Conservation (phyloP, 768 basidiomycete species). For the Dentipellis fragilis region DNA sequence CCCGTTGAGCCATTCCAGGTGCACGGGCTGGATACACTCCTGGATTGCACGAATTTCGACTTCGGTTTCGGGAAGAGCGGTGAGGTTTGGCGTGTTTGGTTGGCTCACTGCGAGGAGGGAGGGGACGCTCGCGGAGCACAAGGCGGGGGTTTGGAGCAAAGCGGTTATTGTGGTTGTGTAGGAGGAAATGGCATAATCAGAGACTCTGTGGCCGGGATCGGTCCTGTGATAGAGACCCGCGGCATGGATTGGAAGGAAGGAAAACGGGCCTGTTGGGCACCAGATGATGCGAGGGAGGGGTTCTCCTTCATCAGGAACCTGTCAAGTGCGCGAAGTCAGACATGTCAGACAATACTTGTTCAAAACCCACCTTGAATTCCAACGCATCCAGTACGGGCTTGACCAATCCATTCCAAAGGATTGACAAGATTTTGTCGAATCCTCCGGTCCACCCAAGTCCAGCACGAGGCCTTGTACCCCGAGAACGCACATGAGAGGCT, state of each 20-base stretch:
- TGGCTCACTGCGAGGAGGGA: background rate
- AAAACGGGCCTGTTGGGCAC: background rate
- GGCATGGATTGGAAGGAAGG: background rate
- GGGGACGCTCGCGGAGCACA: background rate
- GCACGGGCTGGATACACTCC: background rate
- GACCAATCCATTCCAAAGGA: background rate
- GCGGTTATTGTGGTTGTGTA: slow-evolving; percentile 20
- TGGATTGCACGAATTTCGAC: background rate
- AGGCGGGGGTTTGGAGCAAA: slow-evolving; percentile 5
- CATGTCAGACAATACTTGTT: background rate
- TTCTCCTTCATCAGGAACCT: background rate
- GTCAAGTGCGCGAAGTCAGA: background rate
- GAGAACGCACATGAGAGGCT: background rate
- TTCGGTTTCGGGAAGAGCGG: slow-evolving; percentile 2
- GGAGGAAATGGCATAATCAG: slow-evolving; percentile 19
- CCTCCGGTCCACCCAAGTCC: background rate
- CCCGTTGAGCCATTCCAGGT: background rate
- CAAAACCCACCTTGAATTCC: background rate
- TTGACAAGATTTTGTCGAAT: background rate
- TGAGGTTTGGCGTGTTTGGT: background rate
- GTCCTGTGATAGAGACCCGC: background rate
- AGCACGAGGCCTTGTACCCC: background rate
- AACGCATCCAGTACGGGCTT: background rate
- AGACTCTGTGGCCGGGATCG: slow-evolving; percentile 1
- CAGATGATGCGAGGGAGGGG: background rate